Evolutionary conservation across 768 basidiomycete species (phyloP), one percentile per base, ranked within the genome.

Genomic region (Tulasnella sp.): DNA sequence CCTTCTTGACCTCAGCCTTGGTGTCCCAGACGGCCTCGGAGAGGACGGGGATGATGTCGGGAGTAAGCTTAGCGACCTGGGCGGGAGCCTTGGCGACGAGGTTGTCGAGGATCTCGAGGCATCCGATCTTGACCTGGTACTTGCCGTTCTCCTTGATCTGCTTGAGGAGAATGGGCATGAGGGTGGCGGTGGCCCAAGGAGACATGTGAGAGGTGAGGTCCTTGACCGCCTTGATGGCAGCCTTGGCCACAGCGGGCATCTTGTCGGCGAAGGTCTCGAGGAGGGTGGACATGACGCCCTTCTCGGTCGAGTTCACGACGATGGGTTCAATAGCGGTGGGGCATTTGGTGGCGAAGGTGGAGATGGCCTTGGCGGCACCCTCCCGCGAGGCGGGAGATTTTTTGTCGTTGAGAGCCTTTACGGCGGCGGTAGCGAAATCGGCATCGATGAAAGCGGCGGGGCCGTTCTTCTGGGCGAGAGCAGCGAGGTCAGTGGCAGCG

Each of bases 1-100:
- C 93, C 89, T 98, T 98, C 92, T 99, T 98, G 85, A 98, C 97
- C 81, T 98, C 95, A 70, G 95, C 91, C 87, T 98, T 98, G 85
- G 95, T 97, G 86, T 98, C 96, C 97, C 97, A 99, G 82, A 99
- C 97, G 79, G 93, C 95, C 83, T 95, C 96, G 46, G 96, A 85
- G 82, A 99, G 94, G 82, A 98, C 88, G 79, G 96, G 96, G 80
- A 98, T 92, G 80, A 99, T 94, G 70, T 97, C 95, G 79, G 94
- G 95, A 88, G 95, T 96, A 83, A 95, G 92, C 82, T 90, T 91
- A 79, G 93, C 92, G 75, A 89, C 93, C 86, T 96, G 96, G 79
- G 85, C 83, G 70, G 95, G 93, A 39, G 94, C 93, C 82, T 91
- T 91, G 81, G 85, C 87, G 81, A 98, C 92, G 83, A 98, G 90